Evolutionary conservation across 1,284 basidiomycete species (phyloP).

Genomic region (Trametes polyzona): DNA sequence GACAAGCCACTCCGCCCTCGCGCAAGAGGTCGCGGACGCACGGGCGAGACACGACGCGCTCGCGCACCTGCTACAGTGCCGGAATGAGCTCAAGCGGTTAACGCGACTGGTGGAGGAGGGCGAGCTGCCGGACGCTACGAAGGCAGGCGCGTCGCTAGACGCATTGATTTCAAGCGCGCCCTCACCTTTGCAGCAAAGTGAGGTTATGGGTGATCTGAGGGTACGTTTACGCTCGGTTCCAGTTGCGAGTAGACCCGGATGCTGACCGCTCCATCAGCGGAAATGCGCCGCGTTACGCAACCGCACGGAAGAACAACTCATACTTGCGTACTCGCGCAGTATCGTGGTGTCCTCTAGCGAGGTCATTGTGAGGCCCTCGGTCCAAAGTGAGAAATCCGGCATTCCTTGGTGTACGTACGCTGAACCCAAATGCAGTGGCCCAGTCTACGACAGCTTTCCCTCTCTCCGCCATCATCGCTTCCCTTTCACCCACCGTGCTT

Average conservation of each 20-base stretch:
- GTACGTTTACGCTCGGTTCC: slow-evolving; percentile 40
- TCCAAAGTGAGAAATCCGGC: slow-evolving; percentile 52
- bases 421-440: slow-evolving; percentile 47
- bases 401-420: background rate
- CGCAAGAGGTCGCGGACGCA: slow-evolving; percentile 62
- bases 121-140: slow-evolving; percentile 62
- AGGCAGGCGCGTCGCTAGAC: slow-evolving; percentile 46
- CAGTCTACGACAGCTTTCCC: slow-evolving; percentile 54
- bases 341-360: slow-evolving; percentile 54
- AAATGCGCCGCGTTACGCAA: slow-evolving; percentile 58
- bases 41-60: slow-evolving; percentile 52
- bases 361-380: slow-evolving; percentile 52
- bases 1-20: slow-evolving; percentile 57
- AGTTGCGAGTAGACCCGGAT: background rate
- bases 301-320: slow-evolving; percentile 70
- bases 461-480: slow-evolving; percentile 59
- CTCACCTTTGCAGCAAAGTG: slow-evolving; percentile 51
- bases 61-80: slow-evolving; percentile 56
- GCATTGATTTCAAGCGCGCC: slow-evolving; percentile 52
- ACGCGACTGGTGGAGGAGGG: slow-evolving; percentile 54
- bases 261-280: slow-evolving; percentile 42
- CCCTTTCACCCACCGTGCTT: slow-evolving; percentile 59
- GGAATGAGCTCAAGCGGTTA: slow-evolving; percentile 47
- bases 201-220: slow-evolving; percentile 58
- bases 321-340: slow-evolving; percentile 65